These are phyloP conservation scores for Juglanconis oblonga DNA, from an alignment of 2,329 filamentous ascomycete genomes.

Conservation along the genomic window DNA sequence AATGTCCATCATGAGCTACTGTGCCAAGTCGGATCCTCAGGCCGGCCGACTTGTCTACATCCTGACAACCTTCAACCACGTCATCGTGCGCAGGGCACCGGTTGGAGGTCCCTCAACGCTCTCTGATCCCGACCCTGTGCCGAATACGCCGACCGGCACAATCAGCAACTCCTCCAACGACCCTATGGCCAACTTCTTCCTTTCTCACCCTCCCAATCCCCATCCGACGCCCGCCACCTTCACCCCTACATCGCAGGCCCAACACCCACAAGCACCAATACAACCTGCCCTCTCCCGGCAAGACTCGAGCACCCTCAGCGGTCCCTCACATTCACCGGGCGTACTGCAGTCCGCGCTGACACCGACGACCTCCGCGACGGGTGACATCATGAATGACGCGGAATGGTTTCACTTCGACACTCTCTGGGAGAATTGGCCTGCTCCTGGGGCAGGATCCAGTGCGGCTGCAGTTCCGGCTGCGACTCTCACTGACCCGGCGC, in stretches of 20 bases:
- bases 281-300: neutral
- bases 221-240: neutral
- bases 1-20: slow-evolving; percentile 48
- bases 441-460: neutral
- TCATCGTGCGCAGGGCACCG: slow-evolving; percentile 10
- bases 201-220: slow-evolving; percentile 1
- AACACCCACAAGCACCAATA: neutral
- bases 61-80: slow-evolving; percentile 40
- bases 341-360: slow-evolving; percentile 10
- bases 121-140: slow-evolving; percentile 10
- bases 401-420: slow-evolving; percentile 18
- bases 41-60: slow-evolving; percentile 49
- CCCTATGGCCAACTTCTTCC: slow-evolving; percentile 18
- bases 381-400: slow-evolving; percentile 10
- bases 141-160: slow-evolving; percentile 8
- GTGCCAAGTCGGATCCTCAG: slow-evolving; percentile 45
- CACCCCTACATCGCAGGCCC: neutral
- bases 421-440: slow-evolving; percentile 17
- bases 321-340: slow-evolving; percentile 4
- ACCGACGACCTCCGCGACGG: slow-evolving; percentile 9
- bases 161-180: slow-evolving; percentile 10
- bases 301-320: slow-evolving; percentile 1
- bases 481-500: slow-evolving; percentile 11
- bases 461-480: neutral
- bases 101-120: neutral